A percentile compares a stretch with the other conserved stretches of the same genome.
Evolutionary conservation across 169 alveolate genomes (phyloP).

Genomic region (Theileria parva): DNA sequence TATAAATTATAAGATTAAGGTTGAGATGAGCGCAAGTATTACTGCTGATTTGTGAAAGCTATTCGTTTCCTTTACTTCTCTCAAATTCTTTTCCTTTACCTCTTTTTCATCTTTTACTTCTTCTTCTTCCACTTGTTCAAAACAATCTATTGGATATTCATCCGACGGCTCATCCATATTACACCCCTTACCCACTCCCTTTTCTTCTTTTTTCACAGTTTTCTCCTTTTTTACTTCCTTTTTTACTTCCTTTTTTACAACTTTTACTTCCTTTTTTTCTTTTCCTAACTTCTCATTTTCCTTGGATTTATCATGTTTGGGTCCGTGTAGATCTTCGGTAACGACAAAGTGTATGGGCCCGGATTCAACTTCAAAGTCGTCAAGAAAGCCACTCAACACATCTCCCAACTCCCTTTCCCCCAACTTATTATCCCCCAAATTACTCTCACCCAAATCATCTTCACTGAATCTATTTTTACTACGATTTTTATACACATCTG

Average conservation of each 20-base stretch:
- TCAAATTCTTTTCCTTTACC: not conserved
- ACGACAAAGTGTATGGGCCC: too few relatives aligned
- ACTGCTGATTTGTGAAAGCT: too few relatives aligned
- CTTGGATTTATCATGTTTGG: not conserved
- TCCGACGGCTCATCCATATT: not conserved
- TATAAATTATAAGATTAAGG: too few relatives aligned
- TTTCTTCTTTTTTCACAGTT: not conserved
- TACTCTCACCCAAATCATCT: too few relatives aligned
- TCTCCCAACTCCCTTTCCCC: too few relatives aligned
- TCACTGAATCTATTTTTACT: too few relatives aligned
- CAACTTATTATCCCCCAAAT: too few relatives aligned
- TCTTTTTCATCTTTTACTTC: not conserved
- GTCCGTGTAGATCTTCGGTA: too few relatives aligned
- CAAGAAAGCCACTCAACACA: too few relatives aligned
- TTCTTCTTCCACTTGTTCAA: not conserved
- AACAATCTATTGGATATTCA: not conserved
- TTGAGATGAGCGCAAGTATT: too few relatives aligned
- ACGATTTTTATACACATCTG: too few relatives aligned
- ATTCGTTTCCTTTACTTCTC: not conserved
- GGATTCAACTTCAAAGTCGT: too few relatives aligned
- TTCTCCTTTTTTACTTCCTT: not conserved
- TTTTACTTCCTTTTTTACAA: not conserved
- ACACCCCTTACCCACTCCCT: not conserved
- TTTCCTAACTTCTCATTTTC: slow-evolving; percentile 8
- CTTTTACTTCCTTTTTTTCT: not conserved